Evolutionary conservation across 1,284 basidiomycete species (phyloP), one percentile per base, ranked within the genome.

Genomic region (Volvariella surrecta): DNA sequence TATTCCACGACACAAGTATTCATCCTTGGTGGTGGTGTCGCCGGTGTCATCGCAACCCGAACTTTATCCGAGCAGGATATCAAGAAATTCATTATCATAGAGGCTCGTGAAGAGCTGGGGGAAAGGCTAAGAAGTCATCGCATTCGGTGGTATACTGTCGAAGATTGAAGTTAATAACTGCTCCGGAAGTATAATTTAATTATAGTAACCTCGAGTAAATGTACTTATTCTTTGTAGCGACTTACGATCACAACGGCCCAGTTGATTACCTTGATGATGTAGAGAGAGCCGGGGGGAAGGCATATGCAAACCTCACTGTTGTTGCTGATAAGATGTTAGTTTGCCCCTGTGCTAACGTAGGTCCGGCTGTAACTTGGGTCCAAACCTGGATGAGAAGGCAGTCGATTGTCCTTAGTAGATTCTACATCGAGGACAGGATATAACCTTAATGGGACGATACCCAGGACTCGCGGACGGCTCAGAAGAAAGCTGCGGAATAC

Each of bases 21-120:
- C 16, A 63, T 68, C 30, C 52, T 67, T 11, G 82, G 82, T 2
- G 81, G 76, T 32, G 82, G 82, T 3, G 73, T 85, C 34, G 59
- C 82, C 1, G 82, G 83, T 7, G 64, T 84, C 34, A 76, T 77
- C 22, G 76, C 79, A 15, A 82, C 82, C 1, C 74, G 74, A 13
- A 74, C 78, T 0, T 65, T 86, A 6, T 67, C 77, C 44, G 59
- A 68, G 22, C 62, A 70, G 22, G 78, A 77, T n/a, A 64, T 82
- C 49, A 52, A 71, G 24, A 66, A 82, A 54, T 82, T 80, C 53
- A 51, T 79, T 42, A 66, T 86, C 41, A 53, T 86, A 13, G 83
- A 86, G 47, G 81, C 70, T 1, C 67, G 73, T 19, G 49, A 58
- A 34, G 71, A 76, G 53, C 64, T 86, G 1, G 82, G 83, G 3